These are phyloP conservation scores for Oryza meridionalis DNA, from an alignment of 176 grass and related monocot species.

Conservation along the genomic window DNA sequence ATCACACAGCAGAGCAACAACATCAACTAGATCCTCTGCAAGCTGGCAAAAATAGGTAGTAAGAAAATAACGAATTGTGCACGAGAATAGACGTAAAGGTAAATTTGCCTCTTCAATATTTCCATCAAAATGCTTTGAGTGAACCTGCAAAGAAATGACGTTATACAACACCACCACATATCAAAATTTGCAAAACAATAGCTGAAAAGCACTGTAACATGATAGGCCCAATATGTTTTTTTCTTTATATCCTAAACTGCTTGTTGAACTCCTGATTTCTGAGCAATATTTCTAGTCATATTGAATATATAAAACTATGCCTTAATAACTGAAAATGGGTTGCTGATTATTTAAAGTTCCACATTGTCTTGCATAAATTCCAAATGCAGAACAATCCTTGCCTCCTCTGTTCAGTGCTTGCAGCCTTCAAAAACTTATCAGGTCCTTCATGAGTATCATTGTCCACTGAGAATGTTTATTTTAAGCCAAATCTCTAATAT, in stretches of 20 bases:
- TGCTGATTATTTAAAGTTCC: background rate
- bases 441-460: conserved; percentile 87
- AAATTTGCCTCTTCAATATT: conserved; percentile 81
- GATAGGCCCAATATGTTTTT: background rate
- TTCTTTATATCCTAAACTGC: conserved; percentile 14
- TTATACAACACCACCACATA: conserved; percentile 18
- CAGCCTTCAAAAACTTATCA: conserved; percentile 84
- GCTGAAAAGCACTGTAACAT: background rate
- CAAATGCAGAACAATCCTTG: conserved; percentile 76
- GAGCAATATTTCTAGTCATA: conserved; percentile 6
- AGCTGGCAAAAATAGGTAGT: conserved; percentile 62
- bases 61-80: background rate
- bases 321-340: background rate
- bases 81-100: conserved; percentile 16
- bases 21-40: conserved; percentile 89
- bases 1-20: conserved; percentile 92
- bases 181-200: background rate
- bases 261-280: conserved; percentile 6
- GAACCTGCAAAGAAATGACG: conserved; percentile 61
- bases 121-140: conserved; percentile 93
- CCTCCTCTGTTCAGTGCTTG: conserved; percentile 72
- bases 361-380: conserved; percentile 99
- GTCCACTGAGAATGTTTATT: conserved; percentile 62
- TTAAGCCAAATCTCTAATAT: conserved; percentile 34
- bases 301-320: conserved; percentile 6